Evolutionary conservation across 2,329 filamentous ascomycete genomes (phyloP).

Genomic region (Colletotrichum spaethianum): DNA sequence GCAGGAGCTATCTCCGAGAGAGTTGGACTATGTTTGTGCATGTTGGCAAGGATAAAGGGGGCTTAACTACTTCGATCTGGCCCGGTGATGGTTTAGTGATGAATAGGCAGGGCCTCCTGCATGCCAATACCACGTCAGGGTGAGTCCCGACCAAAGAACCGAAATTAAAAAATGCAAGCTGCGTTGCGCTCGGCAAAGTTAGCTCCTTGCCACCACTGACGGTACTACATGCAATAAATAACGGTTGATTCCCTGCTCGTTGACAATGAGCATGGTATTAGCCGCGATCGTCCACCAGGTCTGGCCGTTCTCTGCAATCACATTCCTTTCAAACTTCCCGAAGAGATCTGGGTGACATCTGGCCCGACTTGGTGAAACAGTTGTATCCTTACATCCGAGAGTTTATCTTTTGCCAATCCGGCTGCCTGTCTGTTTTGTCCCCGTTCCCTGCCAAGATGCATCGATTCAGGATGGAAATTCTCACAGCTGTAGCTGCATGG

Average conservation of each 20-base stretch:
- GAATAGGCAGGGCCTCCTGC: slow-evolving; percentile 2
- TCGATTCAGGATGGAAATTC: slow-evolving; percentile 43
- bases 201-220: not conserved
- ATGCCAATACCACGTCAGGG: not conserved
- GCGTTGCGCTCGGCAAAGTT: slow-evolving; percentile 6
- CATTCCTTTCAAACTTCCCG: not conserved
- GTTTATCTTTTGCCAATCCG: not conserved
- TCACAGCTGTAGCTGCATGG: slow-evolving; percentile 48
- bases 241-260: slow-evolving; percentile 2
- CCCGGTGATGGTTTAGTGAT: not conserved
- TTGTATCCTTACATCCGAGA: slow-evolving; percentile 2
- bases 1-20: not conserved
- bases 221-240: slow-evolving; percentile 18
- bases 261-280: not conserved
- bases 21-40: not conserved
- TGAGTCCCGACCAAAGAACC: not conserved
- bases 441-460: slow-evolving; percentile 15
- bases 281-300: not conserved
- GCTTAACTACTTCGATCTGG: not conserved
- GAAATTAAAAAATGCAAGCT: slow-evolving; percentile 20
- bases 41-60: slow-evolving; percentile 18
- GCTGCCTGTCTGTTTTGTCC: not conserved
- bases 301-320: not conserved
- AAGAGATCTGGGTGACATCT: not conserved
- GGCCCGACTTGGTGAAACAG: not conserved